phyloP scores from a whole-genome alignment of 495 filamentous ascomycete species.

The Sabuloglossum arenarium region DNA sequence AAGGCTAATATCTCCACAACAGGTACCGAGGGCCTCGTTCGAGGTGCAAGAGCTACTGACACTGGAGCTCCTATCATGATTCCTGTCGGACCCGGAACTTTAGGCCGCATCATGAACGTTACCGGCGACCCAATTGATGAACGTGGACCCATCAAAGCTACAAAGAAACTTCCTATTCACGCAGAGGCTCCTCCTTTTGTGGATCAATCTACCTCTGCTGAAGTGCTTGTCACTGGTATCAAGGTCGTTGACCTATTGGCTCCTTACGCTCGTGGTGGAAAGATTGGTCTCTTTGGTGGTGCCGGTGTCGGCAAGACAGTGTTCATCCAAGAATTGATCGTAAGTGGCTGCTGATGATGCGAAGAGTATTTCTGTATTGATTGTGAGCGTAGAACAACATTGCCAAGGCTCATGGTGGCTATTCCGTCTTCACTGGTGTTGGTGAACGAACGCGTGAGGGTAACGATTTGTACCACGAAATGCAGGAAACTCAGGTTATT shows the following conservation, averaged over 20 bases:
- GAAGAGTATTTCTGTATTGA: background rate
- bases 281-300: conserved; percentile 99
- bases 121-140: conserved; percentile 99
- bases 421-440: conserved; percentile 99
- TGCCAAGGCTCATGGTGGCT: conserved; percentile 99
- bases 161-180: conserved; percentile 78
- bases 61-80: conserved; percentile 93
- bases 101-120: conserved; percentile 99
- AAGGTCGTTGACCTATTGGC: conserved; percentile 98
- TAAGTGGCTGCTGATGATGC: conserved; percentile 14
- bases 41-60: conserved; percentile 66
- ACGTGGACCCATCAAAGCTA: conserved; percentile 89
- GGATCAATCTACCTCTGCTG: conserved; percentile 87
- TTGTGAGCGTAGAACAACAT: conserved; percentile 66
- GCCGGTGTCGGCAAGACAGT: conserved; percentile 99
- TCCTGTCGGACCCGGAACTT: conserved; percentile 82
- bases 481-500: conserved; percentile 99
- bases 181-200: conserved; percentile 75
- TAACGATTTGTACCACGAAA: conserved; percentile 99
- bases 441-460: conserved; percentile 99
- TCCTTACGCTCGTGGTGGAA: conserved; percentile 99
- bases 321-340: conserved; percentile 99
- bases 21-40: conserved; percentile 98
- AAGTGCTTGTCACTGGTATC: conserved; percentile 97
- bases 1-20: conserved; percentile 13